phyloP scores from a whole-genome alignment of 169 alveolate species.

The Perkinsus olseni region DNA sequence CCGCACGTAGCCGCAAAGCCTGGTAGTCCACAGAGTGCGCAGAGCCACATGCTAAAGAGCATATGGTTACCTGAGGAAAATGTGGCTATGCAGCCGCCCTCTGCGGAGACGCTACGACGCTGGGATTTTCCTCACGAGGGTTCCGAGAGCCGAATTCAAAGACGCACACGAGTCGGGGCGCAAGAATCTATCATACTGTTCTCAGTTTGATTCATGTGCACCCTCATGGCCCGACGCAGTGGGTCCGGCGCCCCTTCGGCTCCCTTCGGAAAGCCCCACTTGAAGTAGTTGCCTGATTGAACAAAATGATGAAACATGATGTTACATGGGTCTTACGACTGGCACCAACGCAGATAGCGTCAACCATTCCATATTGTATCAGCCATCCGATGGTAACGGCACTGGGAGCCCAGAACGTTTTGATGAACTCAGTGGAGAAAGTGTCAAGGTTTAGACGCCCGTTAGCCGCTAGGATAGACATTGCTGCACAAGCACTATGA shows the following conservation, averaged over 20 bases:
- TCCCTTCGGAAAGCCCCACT: background rate
- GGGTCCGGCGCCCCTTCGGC: background rate
- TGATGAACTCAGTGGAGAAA: background rate
- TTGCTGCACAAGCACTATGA: background rate
- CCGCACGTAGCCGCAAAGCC: background rate
- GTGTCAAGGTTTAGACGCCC: background rate
- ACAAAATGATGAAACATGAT: background rate
- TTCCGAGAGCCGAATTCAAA: no score
- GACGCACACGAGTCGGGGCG: background rate
- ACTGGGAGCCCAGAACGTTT: background rate
- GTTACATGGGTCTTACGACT: background rate
- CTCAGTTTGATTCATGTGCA: background rate
- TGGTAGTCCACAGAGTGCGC: background rate
- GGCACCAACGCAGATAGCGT: background rate
- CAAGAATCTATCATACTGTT: background rate
- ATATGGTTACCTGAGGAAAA: background rate
- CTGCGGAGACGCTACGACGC: no score
- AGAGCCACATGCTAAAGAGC: background rate
- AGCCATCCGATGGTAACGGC: background rate
- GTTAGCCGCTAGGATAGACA: background rate
- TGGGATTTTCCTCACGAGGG: no score
- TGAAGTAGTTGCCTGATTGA: background rate
- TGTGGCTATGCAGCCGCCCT: no score
- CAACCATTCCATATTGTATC: background rate
- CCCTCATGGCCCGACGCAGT: background rate